Percentiles rank a stretch among this genome's conserved stretches.
Evolutionary conservation across 2,329 filamentous ascomycete genomes (phyloP).

Genomic region (Fusarium camptoceras): DNA sequence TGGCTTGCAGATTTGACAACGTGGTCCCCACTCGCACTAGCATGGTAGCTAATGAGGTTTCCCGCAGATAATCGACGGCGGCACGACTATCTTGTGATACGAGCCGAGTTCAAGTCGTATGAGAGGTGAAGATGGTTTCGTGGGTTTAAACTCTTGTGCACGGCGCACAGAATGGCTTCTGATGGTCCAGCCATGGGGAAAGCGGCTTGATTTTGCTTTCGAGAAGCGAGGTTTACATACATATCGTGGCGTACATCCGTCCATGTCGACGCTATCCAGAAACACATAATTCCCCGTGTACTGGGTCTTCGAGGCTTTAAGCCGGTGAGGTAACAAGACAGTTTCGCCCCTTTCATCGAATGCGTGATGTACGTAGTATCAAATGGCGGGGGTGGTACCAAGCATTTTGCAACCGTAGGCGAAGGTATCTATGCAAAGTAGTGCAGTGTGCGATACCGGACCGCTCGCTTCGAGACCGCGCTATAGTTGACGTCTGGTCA

Average conservation of each 20-base stretch:
- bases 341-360: not conserved
- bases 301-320: not conserved
- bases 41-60: constrained; percentile 30
- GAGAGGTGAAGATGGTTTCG: constrained; percentile 24
- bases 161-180: constrained; percentile 33
- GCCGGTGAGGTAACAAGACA: not conserved
- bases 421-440: not conserved
- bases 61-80: constrained; percentile 18
- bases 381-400: constrained; percentile 8
- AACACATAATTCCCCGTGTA: not conserved
- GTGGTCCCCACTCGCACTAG: constrained; percentile 31
- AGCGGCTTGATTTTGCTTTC: constrained; percentile 24
- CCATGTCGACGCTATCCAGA: not conserved
- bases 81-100: constrained; percentile 16
- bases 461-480: constrained; percentile 28
- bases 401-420: constrained; percentile 12
- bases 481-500: constrained; percentile 33
- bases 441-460: constrained; percentile 36
- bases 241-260: not conserved
- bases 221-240: constrained; percentile 12
- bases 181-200: constrained; percentile 13
- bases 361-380: not conserved
- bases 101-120: constrained; percentile 36
- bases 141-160: constrained; percentile 32
- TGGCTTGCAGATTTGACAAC: constrained; percentile 40